Base-by-base conservation (phyloP, 169 alveolate genomes). In the Cryptosporidium canis region DNA sequence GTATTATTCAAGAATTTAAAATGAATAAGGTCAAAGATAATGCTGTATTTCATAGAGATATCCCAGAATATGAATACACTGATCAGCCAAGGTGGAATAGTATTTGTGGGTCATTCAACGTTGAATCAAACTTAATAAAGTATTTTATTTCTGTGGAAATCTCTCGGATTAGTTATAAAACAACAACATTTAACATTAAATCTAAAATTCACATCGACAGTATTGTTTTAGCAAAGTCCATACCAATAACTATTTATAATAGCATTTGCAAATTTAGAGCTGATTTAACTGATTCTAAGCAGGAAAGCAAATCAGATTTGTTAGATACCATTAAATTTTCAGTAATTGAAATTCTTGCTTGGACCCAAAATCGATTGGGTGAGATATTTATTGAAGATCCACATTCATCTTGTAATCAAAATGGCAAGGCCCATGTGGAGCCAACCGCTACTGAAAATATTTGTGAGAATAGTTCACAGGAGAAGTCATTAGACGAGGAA, bases 301-400 rank as follows among this genome's bases (percentile, higher is more conserved):
- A 51, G 6, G 61, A 43, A 41, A 67, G 11, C 8, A n/a, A 14
- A 16, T 33, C 53, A 21, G 44, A 44, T 8, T 35, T 70, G 12
- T 35, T 33, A 6, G 7, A 51, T n/a, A 51, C 43, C 12, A 70
- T 70, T 33, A 58, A 37, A 16, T 55, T 48, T 48, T 70, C 84
- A 18, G 66, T 33, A 29, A 27, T 27, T 0, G 84, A 70, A 41
- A 70, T 70, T n/a, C 48, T 70, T 33, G 6, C 21, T 14, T 70
- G 84, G 84, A 70, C 84, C 8, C 84, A 70, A 51, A 55, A 53
- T 37, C 84, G 84, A 16, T 51, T 70, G 48, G 35, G 8, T 51
- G 84, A 70, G 27, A 35, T 70, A 31, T 18, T n/a, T 33, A 14
- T 33, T 31, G 9, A n/a, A 29, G 83, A 67, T 44, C 2, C 63